Evolutionary conservation across 495 filamentous ascomycete species (phyloP), one percentile per base, ranked within the genome.

Genomic region (Penicillium cosmopolitanum): DNA sequence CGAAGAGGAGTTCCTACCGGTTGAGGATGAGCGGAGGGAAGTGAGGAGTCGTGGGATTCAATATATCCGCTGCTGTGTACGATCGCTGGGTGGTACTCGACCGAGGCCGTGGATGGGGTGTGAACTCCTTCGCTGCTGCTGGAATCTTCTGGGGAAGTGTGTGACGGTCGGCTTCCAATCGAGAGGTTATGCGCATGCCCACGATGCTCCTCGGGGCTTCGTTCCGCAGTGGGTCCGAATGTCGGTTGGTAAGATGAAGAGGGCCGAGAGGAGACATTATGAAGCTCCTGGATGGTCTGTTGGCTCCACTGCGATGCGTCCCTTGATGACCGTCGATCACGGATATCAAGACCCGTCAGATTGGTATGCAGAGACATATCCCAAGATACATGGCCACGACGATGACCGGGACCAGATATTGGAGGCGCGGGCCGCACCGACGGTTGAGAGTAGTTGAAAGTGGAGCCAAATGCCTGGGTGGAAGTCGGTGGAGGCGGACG

Each of bases 311-410:
- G 63, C 11, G 73, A 73, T 10, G 84, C 75, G 54, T 91, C 89
- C 44, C 77, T 73, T 8, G 84, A 80, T n/a, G 77, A 69, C 7
- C 74, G 69, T 36, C 69, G 80, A 72, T 70, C 84, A 65, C 75
- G 62, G 53, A 96, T 86, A 52, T 93, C 89, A 10, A 95, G 81
- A 36, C 88, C 82, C 1, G 85, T 91, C 15, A 96, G 66, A 19
- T 88, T 89, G 34, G 84, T 85, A 60, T 96, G 89, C 31, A 96
- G 70, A 3, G 83, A 84, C 77, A 85, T 87, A 57, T 95, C 92
- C 86, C 90, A 96, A 7, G 88, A 87, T 10, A 81, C 75, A 53
- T 85, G 80, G 25, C 79, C 82, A 15, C 85, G 84, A 33, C 85
- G 80, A 44, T 90, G 86, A 13, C 87, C 84, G 10, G 78, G 73